Evolutionary conservation across 1,284 basidiomycete species (phyloP).

Genomic region (Irpex sp.): DNA sequence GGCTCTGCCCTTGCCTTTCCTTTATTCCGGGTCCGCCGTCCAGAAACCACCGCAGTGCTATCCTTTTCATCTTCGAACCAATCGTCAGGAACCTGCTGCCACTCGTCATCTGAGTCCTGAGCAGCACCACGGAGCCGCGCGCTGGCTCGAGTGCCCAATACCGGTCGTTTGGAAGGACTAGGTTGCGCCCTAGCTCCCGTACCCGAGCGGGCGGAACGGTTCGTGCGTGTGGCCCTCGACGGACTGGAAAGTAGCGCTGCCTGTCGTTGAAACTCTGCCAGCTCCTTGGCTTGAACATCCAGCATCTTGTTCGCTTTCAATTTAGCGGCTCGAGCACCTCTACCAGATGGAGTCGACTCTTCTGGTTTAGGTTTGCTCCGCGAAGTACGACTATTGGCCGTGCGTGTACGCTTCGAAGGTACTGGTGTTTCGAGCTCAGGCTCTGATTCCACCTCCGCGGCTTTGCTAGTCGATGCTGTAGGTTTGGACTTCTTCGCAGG

Average conservation of each 20-base stretch:
- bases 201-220: not conserved
- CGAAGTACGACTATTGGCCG: constrained; percentile 14
- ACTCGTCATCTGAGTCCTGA: constrained; percentile 46
- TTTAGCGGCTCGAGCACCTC: constrained; percentile 60
- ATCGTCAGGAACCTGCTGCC: constrained; percentile 76
- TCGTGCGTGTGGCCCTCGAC: constrained; percentile 3
- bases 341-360: constrained; percentile 23
- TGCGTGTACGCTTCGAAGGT: constrained; percentile 27
- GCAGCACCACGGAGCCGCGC: constrained; percentile 53
- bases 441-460: constrained; percentile 19
- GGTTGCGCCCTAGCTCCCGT: constrained; percentile 1
- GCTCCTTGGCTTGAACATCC: constrained; percentile 63
- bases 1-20: not conserved
- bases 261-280: constrained; percentile 58
- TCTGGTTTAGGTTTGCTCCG: constrained; percentile 27
- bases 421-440: constrained; percentile 3
- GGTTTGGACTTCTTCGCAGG: constrained; percentile 16
- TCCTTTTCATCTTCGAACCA: constrained; percentile 47
- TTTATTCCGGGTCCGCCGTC: constrained; percentile 9
- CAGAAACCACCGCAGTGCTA: not conserved
- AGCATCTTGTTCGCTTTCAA: constrained; percentile 65
- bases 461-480: constrained; percentile 17
- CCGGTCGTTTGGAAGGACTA: constrained; percentile 26
- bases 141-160: constrained; percentile 61
- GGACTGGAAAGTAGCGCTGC: constrained; percentile 23